Base-by-base conservation (phyloP, 2,329 filamentous ascomycete genomes). In the Chrysoporthe cubensis region DNA sequence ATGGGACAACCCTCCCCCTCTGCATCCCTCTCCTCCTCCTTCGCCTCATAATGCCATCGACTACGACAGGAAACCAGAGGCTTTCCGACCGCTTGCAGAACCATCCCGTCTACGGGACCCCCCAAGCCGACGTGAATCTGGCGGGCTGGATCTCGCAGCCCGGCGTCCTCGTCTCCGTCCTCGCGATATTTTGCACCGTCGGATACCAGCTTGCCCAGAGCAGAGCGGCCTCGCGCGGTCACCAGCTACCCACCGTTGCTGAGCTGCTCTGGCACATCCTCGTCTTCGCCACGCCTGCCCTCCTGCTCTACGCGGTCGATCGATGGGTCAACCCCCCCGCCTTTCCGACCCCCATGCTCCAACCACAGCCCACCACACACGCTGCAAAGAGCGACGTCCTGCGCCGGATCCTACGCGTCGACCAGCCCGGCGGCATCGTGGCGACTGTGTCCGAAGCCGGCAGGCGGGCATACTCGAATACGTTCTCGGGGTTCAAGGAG, bases 321-420 rank as follows among this genome's bases (percentile, higher is more conserved):
- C 74, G 77, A 76, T 88, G 80, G 83, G 82, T 85, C 70, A 83
- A 81, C 75, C 83, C 80, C 70, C 81, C 80, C 68, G 78, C 81
- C 18, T 76, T 81, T 58, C 78, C 82, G 13, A 74, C 74, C 64
- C 76, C 79, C 50, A 80, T 76, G 78, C 78, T 70, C 71, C 75
- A 75, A 75, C 75, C 73, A 66, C 78, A 73, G 65, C 78, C 76
- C 68, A 80, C 74, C 72, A 83, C 78, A 54, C 81, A 85, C 80
- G 83, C 82, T 18, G 84, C 85, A 37, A 94, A 93, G 78, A 89
- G 87, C 75, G 85, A 89, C 71, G 83, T 85, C 11, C 84, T 93
- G 79, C 83, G 85, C 72, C 85, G 87, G 69, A 83, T 93, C 43
- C 76, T 93, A 44, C 86, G 89, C 1, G 74, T 91, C 69, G 85